A percentile compares a stretch with the other conserved stretches of the same genome.
These are phyloP conservation scores for Aureobasidium sp. DNA, from an alignment of 2,329 filamentous ascomycete species.

Conservation along the genomic window DNA sequence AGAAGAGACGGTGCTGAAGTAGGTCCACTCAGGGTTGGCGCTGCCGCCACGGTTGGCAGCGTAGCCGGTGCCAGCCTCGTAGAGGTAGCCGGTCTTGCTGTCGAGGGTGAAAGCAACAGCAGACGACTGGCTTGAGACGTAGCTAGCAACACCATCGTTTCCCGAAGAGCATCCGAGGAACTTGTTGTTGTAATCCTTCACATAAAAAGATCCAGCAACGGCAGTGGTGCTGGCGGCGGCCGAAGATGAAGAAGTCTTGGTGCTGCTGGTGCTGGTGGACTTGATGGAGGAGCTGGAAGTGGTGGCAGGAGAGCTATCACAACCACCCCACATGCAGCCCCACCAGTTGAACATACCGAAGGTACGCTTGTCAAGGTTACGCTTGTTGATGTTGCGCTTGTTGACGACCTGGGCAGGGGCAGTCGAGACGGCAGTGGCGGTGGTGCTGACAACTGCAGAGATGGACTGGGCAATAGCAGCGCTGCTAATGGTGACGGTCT, in stretches of 20 bases:
- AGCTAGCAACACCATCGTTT: not conserved
- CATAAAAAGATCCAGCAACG: not conserved
- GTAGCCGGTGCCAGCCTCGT: not conserved
- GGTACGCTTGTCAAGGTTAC: constrained; percentile 9
- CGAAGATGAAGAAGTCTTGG: not conserved
- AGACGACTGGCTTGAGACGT: not conserved
- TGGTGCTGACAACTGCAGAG: constrained; percentile 15
- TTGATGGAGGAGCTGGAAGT: constrained; percentile 11
- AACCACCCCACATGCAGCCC: not conserved
- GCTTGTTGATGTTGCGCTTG: constrained; percentile 17
- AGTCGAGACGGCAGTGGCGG: constrained; percentile 15
- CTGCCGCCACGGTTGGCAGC: not conserved
- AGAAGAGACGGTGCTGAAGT: not conserved
- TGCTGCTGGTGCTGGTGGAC: constrained; percentile 11
- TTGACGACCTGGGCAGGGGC: constrained; percentile 13
- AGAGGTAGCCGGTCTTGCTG: not conserved
- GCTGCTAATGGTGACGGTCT: constrained; percentile 16
- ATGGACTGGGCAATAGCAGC: constrained; percentile 15
- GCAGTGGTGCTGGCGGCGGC: not conserved
- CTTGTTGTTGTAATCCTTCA: constrained; percentile 1
- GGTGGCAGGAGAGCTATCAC: constrained; percentile 3
- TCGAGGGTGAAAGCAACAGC: not conserved
- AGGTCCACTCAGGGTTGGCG: not conserved
- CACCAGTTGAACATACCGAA: not conserved
- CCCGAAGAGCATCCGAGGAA: not conserved